These are phyloP conservation scores for Apiospora aurea DNA, from an alignment of 2,329 filamentous ascomycete genomes.

Conservation along the genomic window DNA sequence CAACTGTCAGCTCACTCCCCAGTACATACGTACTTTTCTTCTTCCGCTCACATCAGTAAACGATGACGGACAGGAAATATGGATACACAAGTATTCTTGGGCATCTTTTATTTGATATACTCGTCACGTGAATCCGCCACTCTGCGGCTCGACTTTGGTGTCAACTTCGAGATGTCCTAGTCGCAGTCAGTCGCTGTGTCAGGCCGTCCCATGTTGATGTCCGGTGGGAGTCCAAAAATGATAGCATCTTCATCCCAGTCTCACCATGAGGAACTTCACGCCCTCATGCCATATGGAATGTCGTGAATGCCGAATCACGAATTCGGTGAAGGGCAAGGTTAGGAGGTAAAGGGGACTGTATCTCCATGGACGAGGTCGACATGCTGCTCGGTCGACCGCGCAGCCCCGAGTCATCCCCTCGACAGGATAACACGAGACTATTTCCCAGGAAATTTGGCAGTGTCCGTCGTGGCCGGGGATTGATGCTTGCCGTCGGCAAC, in stretches of 20 bases:
- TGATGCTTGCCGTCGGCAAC: background rate
- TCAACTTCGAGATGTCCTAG: background rate
- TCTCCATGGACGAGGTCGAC: background rate
- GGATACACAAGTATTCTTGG: background rate
- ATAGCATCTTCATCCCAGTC: background rate
- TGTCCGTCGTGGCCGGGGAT: background rate
- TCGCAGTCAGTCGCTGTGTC: background rate
- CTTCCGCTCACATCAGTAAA: background rate
- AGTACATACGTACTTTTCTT: background rate
- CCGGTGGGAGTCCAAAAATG: background rate
- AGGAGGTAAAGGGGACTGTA: background rate
- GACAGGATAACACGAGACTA: background rate
- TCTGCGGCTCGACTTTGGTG: background rate
- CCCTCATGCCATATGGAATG: background rate
- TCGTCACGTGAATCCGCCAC: background rate
- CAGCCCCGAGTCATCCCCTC: background rate
- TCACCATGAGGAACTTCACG: background rate
- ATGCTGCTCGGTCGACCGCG: background rate
- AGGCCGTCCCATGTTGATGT: background rate
- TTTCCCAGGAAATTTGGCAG: background rate
- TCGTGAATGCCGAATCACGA: background rate
- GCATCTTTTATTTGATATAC: background rate
- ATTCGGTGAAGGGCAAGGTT: background rate
- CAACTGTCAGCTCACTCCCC: conserved; percentile 3
- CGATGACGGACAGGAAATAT: background rate